Percentiles rank a stretch among this genome's conserved stretches.
These are phyloP conservation scores for Nannochloropsis oceanica DNA, from an alignment of 108 stramenopile genomes.

Conservation along the genomic window DNA sequence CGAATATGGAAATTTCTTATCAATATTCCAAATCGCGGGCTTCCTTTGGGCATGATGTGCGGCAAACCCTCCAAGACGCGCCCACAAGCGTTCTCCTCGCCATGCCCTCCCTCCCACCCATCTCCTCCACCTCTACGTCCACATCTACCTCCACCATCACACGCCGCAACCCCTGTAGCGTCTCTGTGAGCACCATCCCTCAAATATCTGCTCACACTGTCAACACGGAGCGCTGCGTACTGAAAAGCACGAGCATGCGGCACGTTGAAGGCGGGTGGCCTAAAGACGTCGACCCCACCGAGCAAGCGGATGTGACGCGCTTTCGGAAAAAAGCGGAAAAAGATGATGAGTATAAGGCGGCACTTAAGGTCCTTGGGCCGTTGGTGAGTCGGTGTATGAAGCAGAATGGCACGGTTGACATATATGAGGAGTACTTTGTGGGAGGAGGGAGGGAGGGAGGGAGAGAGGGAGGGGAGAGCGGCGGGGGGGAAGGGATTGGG, in stretches of 20 bases:
- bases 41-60: neutral
- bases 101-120: neutral
- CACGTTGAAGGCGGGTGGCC: conserved; percentile 79
- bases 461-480: too few relatives aligned
- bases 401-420: conserved; percentile 74
- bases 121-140: neutral
- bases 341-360: conserved; percentile 59
- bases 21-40: neutral
- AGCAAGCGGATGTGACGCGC: conserved; percentile 54
- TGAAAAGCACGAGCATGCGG: conserved; percentile 50
- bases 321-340: conserved; percentile 73
- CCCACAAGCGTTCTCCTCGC: neutral
- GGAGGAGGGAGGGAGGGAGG: neutral
- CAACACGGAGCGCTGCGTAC: conserved; percentile 59
- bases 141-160: neutral
- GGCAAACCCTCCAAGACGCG: neutral
- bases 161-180: neutral
- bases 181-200: conserved; percentile 31
- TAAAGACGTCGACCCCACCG: conserved; percentile 66
- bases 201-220: conserved; percentile 48
- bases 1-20: neutral
- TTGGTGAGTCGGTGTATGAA: conserved; percentile 58
- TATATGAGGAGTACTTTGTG: conserved; percentile 61
- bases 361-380: conserved; percentile 53
- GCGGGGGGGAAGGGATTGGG: too few relatives aligned